Evolutionary conservation across 192 early-diverging fungal species (phyloP), one percentile per base, ranked within the genome.

Genomic region (Phycomyces nitens): DNA sequence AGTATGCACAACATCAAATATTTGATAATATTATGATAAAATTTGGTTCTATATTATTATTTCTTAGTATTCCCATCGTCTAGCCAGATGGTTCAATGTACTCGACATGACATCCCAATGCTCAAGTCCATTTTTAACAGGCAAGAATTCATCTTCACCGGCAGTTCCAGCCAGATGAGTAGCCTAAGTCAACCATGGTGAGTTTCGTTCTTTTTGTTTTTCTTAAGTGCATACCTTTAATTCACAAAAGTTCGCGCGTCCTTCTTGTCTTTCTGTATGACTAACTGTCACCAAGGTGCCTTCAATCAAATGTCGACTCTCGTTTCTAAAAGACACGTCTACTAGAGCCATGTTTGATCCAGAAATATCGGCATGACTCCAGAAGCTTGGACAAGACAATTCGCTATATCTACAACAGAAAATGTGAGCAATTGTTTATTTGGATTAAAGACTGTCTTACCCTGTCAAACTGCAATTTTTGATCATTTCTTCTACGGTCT

Each of bases 251-350:
- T 38, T 20, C 40, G 52, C 22, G n/a, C 21, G 27, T 15, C 44
- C 38, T 27, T 63, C 52, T 41, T 63, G 62, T 27, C 53, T 39
- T 23, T 54, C 34, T 18, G 53, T 43, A 9, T 53, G 53, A 21
- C 44, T 54, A 8, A 63, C 12, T 14, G 38, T 54, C 16, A 63
- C 40, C 15, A 63, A 39, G 22, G 38, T 53, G 14, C 53, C 38
- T 1, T 54, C 51, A 54, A 22, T n/a, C 9, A 40, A 18, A 54
- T 63, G 52, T 22, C 7, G 18, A 39, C 40, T 53, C 21, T 63
- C 52, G 41, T 54, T 63, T 42, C 20, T 22, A 54, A 63, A 63
- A 8, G 62, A 53, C 16, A 54, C 52, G 53, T 63, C 52, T 14
- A 53, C 8, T 16, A 63, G n/a, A 21, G 51, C 41, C 62, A 63